These are phyloP conservation scores for Colletotrichum agaves DNA, from an alignment of 2,329 filamentous ascomycete species.

Conservation along the genomic window DNA sequence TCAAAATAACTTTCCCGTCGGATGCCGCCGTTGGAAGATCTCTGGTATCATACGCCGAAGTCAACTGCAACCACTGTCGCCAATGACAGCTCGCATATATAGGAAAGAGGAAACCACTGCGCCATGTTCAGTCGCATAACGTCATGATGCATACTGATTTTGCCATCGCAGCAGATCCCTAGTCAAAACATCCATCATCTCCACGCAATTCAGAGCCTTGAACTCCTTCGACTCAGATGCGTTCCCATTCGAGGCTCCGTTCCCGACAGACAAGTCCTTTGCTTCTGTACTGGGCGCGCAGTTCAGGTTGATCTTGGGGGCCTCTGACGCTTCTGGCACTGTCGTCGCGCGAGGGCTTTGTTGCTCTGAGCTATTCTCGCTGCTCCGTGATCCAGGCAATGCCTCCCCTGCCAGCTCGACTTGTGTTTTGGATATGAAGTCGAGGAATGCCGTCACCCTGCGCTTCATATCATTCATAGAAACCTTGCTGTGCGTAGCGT, in stretches of 20 bases:
- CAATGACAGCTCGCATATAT: slow-evolving; percentile 20
- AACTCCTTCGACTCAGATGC: slow-evolving; percentile 64
- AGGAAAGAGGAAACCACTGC: slow-evolving; percentile 57
- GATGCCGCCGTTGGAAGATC: slow-evolving; percentile 17
- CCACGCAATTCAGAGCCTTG: slow-evolving; percentile 78
- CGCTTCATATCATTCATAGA: slow-evolving; percentile 91
- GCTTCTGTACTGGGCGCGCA: slow-evolving; percentile 38
- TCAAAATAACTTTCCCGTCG: slow-evolving; percentile 13
- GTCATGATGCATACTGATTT: slow-evolving; percentile 67
- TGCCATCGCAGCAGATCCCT: slow-evolving; percentile 88
- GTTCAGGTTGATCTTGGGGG: slow-evolving; percentile 31
- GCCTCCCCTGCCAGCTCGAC: slow-evolving; percentile 81
- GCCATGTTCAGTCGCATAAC: slow-evolving; percentile 43
- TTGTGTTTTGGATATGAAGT: slow-evolving; percentile 90
- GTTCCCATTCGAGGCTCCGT: slow-evolving; percentile 37
- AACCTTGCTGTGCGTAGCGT: slow-evolving; percentile 72
- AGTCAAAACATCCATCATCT: slow-evolving; percentile 92
- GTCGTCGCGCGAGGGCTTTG: slow-evolving; percentile 41
- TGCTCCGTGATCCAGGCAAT: slow-evolving; percentile 52
- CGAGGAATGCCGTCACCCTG: slow-evolving; percentile 83
- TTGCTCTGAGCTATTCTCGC: slow-evolving; percentile 42
- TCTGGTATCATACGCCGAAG: slow-evolving; percentile 33
- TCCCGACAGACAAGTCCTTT: slow-evolving; percentile 16
- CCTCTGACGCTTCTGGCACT: slow-evolving; percentile 40
- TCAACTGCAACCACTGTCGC: slow-evolving; percentile 1